Conservation (phyloP, 805 yeast genomes). For the Blastobotrys parvus region DNA sequence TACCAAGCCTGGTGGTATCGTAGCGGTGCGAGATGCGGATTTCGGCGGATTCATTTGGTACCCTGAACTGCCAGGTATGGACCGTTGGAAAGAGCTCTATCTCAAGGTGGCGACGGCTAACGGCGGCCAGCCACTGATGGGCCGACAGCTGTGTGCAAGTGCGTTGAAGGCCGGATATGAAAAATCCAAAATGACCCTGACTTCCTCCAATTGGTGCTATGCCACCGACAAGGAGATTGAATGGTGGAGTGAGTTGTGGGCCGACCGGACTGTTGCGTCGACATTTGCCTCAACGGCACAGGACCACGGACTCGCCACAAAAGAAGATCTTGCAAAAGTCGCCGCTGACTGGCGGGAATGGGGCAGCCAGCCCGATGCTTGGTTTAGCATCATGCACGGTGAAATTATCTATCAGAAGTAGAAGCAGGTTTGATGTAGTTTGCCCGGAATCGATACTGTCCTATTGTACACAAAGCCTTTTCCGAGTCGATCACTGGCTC, state of each 20-base stretch:
- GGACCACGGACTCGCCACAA: slow-evolving; percentile 7
- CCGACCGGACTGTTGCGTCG: slow-evolving; percentile 17
- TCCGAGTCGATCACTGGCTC: too few species aligned
- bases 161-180: slow-evolving; percentile 17
- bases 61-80: slow-evolving; percentile 13
- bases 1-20: slow-evolving; percentile 28
- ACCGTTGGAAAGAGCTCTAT: slow-evolving; percentile 12
- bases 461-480: too few species aligned
- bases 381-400: slow-evolving; percentile 12
- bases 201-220: slow-evolving; percentile 16
- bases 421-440: too few species aligned
- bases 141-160: slow-evolving; percentile 10
- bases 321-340: slow-evolving; percentile 11
- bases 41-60: slow-evolving; percentile 15
- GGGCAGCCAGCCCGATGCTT: slow-evolving; percentile 14
- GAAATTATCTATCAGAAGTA: slow-evolving; percentile 18
- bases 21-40: slow-evolving; percentile 31
- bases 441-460: too few species aligned
- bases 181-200: slow-evolving; percentile 2
- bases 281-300: slow-evolving; percentile 11
- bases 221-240: slow-evolving; percentile 10
- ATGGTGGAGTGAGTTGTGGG: slow-evolving; percentile 21
- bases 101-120: slow-evolving; percentile 11
- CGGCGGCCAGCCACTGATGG: slow-evolving; percentile 20
- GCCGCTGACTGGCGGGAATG: slow-evolving; percentile 16